Conservation (phyloP, 164 flowering plant genomes). For the Cinnamomum chago region DNA sequence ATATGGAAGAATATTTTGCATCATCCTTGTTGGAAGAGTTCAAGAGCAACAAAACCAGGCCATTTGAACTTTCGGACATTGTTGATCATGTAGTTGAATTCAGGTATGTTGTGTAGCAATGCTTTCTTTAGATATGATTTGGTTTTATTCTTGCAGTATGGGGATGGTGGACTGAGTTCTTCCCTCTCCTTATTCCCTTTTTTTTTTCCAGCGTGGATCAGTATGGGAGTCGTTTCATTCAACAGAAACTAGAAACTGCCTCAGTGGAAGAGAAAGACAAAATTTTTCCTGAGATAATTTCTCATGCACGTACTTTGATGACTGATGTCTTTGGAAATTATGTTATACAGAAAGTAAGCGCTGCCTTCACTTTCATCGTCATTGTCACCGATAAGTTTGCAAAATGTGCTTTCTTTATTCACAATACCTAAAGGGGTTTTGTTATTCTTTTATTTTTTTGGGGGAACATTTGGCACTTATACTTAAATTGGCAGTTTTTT, state of each 20-base stretch:
- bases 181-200: neutral
- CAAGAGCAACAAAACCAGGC: slow-evolving; percentile 64
- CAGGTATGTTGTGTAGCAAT: slow-evolving; percentile 42
- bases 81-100: slow-evolving; percentile 80
- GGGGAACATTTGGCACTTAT: slow-evolving; percentile 2
- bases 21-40: slow-evolving; percentile 69
- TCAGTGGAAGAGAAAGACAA: slow-evolving; percentile 32
- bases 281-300: slow-evolving; percentile 35
- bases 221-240: slow-evolving; percentile 72
- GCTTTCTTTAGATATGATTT: slow-evolving; percentile 4
- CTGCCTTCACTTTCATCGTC: neutral
- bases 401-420: neutral
- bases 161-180: slow-evolving; percentile 1
- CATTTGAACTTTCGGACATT: slow-evolving; percentile 79
- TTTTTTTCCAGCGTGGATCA: slow-evolving; percentile 68
- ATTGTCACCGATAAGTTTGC: neutral
- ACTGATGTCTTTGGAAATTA: slow-evolving; percentile 47
- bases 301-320: slow-evolving; percentile 36
- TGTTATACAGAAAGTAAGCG: slow-evolving; percentile 85
- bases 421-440: neutral
- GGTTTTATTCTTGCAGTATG: neutral
- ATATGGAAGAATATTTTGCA: slow-evolving; percentile 34
- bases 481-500: slow-evolving; percentile 56
- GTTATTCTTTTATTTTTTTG: neutral
- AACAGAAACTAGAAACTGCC: slow-evolving; percentile 42